These are phyloP conservation scores for Stenocarpella maydis DNA, from an alignment of 2,329 filamentous ascomycete genomes.

Conservation along the genomic window DNA sequence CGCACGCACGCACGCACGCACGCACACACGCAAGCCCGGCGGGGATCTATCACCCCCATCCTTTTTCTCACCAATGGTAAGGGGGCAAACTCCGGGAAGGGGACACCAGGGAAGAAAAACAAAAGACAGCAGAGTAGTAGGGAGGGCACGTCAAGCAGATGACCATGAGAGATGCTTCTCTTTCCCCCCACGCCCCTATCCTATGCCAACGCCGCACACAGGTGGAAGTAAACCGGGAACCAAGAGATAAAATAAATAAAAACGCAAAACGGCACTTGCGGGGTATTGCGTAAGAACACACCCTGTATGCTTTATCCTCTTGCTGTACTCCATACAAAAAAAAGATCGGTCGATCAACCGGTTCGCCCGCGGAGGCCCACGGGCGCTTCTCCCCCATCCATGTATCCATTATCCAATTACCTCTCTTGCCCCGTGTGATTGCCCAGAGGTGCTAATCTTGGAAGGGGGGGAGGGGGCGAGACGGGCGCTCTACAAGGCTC, in stretches of 20 bases:
- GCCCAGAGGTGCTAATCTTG: not conserved
- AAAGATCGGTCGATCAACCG: conserved; percentile 1
- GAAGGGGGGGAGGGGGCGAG: not conserved
- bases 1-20: too few relatives aligned
- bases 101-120: not conserved
- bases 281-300: conserved; percentile 32
- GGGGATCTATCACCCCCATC: too few relatives aligned
- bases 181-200: not conserved
- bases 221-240: not conserved
- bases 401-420: not conserved
- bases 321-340: conserved; percentile 28
- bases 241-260: not conserved
- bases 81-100: not conserved
- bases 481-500: not conserved
- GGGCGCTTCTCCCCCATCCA: not conserved
- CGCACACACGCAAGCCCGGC: too few relatives aligned
- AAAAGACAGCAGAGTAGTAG: not conserved
- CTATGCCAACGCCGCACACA: conserved; percentile 26
- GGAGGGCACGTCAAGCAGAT: conserved; percentile 6
- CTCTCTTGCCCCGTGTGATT: not conserved
- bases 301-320: conserved; percentile 30
- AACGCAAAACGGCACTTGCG: conserved; percentile 19
- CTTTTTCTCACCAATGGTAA: too few relatives aligned
- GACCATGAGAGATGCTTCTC: conserved; percentile 14
- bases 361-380: not conserved